phyloP scores from a whole-genome alignment of 78 protist genomes.

The Dictyostelium citrinum region DNA sequence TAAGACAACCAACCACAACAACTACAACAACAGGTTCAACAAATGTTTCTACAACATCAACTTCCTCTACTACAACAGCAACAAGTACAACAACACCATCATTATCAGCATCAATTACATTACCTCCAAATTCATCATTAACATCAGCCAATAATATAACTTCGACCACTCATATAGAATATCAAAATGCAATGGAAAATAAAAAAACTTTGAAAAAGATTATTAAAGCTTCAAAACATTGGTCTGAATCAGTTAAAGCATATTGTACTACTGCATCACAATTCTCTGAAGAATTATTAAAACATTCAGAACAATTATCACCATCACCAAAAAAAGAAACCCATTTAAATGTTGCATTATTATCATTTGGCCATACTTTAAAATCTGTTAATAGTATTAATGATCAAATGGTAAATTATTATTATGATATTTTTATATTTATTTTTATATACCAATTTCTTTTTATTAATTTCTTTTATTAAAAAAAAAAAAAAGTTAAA shows the following conservation, averaged over 20 bases:
- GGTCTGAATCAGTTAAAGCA: conserved; percentile 53
- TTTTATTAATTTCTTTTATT: not conserved
- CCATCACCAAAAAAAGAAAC: conserved; percentile 26
- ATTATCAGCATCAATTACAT: conserved; percentile 2
- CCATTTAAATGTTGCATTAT: not conserved
- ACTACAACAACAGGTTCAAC: not conserved
- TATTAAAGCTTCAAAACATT: conserved; percentile 41
- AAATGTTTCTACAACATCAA: not conserved
- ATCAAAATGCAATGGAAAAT: conserved; percentile 49
- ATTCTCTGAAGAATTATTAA: conserved; percentile 64
- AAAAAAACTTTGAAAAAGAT: conserved; percentile 52
- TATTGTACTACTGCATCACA: conserved; percentile 4
- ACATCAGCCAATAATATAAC: not conserved
- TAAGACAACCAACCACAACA: not conserved
- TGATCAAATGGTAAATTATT: conserved; percentile 59
- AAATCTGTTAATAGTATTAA: conserved; percentile 64
- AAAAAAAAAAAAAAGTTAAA: not conserved
- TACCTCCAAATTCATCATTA: not conserved
- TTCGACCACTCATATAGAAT: not conserved
- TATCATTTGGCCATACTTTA: conserved; percentile 51
- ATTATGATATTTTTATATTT: not conserved
- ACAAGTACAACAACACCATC: not conserved
- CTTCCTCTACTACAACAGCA: not conserved
- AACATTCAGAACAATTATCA: conserved; percentile 65
- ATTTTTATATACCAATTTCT: not conserved